Evolutionary conservation across 2,329 filamentous ascomycete genomes (phyloP), one percentile per base, ranked within the genome.

Genomic region (Aureobasidium sp.): DNA sequence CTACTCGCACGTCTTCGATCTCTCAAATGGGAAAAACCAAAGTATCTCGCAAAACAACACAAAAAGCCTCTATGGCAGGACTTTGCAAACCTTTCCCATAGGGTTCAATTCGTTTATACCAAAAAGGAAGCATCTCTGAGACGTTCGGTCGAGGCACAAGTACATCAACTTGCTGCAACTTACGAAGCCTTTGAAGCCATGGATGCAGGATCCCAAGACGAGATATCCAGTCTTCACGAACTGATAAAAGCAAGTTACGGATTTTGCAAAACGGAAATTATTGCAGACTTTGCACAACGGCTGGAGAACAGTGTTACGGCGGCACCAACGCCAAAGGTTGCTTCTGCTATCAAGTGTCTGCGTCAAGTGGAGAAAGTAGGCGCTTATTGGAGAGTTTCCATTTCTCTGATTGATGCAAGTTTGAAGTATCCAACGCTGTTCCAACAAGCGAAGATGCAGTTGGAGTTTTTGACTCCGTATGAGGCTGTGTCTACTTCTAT

Each of bases 31-130:
- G 27, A 47, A 13, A 61, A 55, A 16, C 59, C 59, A 11, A 61
- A 61, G 15, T 44, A 61, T 61, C 59, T 61, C 1, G 30, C 39
- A 0, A 45, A 41, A 54, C 37, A 44, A 8, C 59, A 61, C n/a
- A 61, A 61, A 15, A 61, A 61, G 15, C 49, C 59, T 25, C 16
- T 61, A 9, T 61, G 59, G 59, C 49, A 55, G 21, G 49, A 61
- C 39, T 54, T 61, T 48, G 16, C 49, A 3, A 55, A 54, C 21
- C 39, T 61, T 7, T 6, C 30, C 3, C 59, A 61, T 61, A 39
- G 59, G 7, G 16, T 44, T 5, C 49, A 61, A 16, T 55, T 55
- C 15, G 13, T 61, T 1, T 61, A 61, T 41, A 61, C 59, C 9
- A 61, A 61, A 21, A 44, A 41, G 21, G 59, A 61, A 15, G 45